phyloP scores from a whole-genome alignment of 1,284 basidiomycete species.

The Neolentinus lepideus region DNA sequence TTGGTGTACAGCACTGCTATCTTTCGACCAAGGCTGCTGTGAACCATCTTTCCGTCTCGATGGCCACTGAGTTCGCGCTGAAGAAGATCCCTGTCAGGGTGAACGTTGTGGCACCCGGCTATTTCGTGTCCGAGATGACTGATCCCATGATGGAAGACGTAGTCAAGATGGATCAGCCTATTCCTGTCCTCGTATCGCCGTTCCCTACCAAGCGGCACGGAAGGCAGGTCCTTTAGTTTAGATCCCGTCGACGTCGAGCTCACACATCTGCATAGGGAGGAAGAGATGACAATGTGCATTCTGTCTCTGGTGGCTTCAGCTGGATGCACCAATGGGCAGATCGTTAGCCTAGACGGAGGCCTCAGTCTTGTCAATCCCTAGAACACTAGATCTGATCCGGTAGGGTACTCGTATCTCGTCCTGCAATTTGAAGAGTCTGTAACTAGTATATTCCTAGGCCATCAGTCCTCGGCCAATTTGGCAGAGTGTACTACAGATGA shows the following conservation, averaged over 20 bases:
- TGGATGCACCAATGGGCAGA: conserved; percentile 24
- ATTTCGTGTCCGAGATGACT: conserved; percentile 10
- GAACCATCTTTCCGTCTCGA: conserved; percentile 22
- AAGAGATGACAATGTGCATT: conserved; percentile 20
- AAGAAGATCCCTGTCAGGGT: conserved; percentile 22
- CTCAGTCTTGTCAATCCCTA: conserved; percentile 20
- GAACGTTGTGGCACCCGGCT: conserved; percentile 24
- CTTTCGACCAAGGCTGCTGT: conserved; percentile 23
- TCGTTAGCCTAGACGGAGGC: conserved; percentile 23
- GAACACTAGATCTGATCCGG: too few species aligned
- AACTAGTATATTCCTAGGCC: too few species aligned
- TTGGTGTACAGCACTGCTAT: conserved; percentile 20
- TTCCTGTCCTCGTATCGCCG: not conserved
- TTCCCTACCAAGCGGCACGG: not conserved
- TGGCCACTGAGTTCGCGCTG: conserved; percentile 24
- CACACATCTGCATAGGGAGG: conserved; percentile 11
- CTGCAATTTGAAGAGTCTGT: too few species aligned
- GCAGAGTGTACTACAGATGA: too few species aligned
- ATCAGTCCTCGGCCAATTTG: too few species aligned
- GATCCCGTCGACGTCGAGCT: not conserved
- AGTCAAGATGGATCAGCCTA: conserved; percentile 26
- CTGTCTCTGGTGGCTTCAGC: conserved; percentile 25
- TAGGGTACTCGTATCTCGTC: too few species aligned
- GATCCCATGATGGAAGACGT: conserved; percentile 15
- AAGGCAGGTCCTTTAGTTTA: not conserved